Evolutionary conservation across 2,329 filamentous ascomycete species (phyloP).

Genomic region (Aureobasidium vineae): DNA sequence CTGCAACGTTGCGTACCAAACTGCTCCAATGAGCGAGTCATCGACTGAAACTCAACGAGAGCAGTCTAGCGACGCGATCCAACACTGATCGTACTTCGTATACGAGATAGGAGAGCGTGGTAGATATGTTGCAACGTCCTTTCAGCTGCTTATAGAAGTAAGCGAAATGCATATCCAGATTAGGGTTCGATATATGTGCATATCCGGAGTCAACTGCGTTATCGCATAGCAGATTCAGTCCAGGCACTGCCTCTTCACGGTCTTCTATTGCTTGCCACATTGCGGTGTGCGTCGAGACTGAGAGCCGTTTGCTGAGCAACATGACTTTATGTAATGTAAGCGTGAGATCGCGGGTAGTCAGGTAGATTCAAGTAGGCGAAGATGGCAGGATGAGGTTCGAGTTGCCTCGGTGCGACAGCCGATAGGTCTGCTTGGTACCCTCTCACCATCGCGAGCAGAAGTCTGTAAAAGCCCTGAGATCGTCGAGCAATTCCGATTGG

Average conservation of each 20-base stretch:
- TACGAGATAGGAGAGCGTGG: neutral
- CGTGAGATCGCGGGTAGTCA: neutral
- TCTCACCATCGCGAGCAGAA: no score
- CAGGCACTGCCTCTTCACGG: neutral
- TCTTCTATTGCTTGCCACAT: neutral
- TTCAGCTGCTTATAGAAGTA: no score
- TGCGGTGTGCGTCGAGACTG: neutral
- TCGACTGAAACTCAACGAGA: neutral
- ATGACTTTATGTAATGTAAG: neutral
- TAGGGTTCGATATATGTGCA: slow-evolving; percentile 1
- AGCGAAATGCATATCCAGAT: neutral
- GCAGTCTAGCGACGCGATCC: neutral
- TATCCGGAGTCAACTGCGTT: neutral
- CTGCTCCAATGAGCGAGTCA: neutral
- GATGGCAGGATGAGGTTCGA: neutral
- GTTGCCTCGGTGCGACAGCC: neutral
- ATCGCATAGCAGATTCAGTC: neutral
- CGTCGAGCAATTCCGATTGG: no score
- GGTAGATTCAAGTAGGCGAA: neutral
- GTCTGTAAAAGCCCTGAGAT: no score
- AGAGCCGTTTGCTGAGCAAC: neutral
- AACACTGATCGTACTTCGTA: neutral
- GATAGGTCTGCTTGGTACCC: slow-evolving; percentile 5
- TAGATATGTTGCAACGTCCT: neutral
- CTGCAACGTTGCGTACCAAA: slow-evolving; percentile 1